phyloP scores from a whole-genome alignment of 2,329 filamentous ascomycete genomes.

The Colletotrichum limetticola region DNA sequence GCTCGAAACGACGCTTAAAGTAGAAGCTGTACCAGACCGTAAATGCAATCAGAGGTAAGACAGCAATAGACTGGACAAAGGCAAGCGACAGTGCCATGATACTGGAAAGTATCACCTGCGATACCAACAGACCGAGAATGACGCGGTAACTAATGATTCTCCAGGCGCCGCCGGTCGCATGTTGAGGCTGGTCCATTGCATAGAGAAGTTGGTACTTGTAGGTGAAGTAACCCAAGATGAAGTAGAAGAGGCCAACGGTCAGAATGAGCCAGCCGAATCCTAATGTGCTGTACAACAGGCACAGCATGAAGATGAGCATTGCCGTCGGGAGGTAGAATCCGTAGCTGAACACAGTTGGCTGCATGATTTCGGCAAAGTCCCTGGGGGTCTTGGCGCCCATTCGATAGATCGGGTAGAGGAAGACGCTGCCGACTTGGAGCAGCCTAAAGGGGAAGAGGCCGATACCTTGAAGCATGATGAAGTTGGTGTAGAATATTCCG shows the following conservation, averaged over 20 bases:
- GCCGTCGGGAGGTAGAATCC: constrained; percentile 96
- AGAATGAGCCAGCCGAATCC: constrained; percentile 83
- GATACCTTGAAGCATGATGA: constrained; percentile 93
- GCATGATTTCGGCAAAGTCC: constrained; percentile 84
- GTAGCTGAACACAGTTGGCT: constrained; percentile 91
- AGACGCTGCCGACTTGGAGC: constrained; percentile 87
- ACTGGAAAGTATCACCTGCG: constrained; percentile 91
- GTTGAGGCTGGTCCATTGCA: constrained; percentile 96
- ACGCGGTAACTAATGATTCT: constrained; percentile 95
- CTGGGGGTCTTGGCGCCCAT: constrained; percentile 87
- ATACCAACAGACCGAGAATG: constrained; percentile 85
- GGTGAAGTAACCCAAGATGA: constrained; percentile 83
- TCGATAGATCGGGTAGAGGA: constrained; percentile 82
- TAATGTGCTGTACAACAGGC: constrained; percentile 92
- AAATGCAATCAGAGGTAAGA: constrained; percentile 80
- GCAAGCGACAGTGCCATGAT: constrained; percentile 81
- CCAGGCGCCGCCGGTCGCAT: constrained; percentile 94
- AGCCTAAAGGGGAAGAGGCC: constrained; percentile 93
- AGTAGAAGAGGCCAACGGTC: constrained; percentile 85
- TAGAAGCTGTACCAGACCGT: constrained; percentile 93
- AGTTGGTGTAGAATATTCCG: constrained; percentile 89
- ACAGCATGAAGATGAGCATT: constrained; percentile 93
- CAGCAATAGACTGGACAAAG: constrained; percentile 76
- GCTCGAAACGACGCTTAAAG: constrained; percentile 83
- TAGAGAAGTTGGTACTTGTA: constrained; percentile 99